Evolutionary conservation across 768 basidiomycete genomes (phyloP), one percentile per base, ranked within the genome.

Genomic region (Suillus alpinus): DNA sequence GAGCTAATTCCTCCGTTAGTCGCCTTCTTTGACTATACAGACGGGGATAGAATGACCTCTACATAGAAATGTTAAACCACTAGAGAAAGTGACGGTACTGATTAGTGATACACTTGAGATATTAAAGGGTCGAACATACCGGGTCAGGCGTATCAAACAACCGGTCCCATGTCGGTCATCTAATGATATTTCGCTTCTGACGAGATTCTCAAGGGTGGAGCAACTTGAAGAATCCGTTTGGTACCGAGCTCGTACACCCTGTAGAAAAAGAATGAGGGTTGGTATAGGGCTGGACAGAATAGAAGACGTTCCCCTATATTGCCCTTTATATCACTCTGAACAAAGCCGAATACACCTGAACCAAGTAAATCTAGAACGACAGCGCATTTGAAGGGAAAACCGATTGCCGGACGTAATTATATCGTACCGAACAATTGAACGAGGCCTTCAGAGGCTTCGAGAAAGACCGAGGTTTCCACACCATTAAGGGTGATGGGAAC

Each of bases 361-460:
- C 88, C 88, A 37, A 91, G 74, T 23, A 91, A 77, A 73, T 90
- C 89, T 89, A 65, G 46, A 64, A 34, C 43, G 10, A 63, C 60
- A 57, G 40, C 16, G 58, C 62, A 63, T 60, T 43, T 36, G 23
- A 34, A 57, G 50, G 49, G 57, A 57, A 59, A 66, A 52, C 50
- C 26, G 55, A 46, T 37, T 61, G 46, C 40, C 55, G 31, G 43
- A 56, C 58, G 59, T 46, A 57, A 57, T 55, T 62, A 59, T 44
- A 62, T 56, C 83, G 60, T 63, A 88, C 89, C 87, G 69, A 91
- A 91, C 77, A 91, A 77, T 58, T 82, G 77, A 16, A 89, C 79
- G 31, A 98, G 81, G 18, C 92, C 95, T 73, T 96, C 93, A 20
- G 93, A 86, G 0, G 95, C 95, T 69, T 92, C 88, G 50, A 94